A percentile compares a stretch with the other conserved stretches of the same genome.
Evolutionary conservation across 495 filamentous ascomycete species (phyloP).

Genomic region (Filosporella fistucella): DNA sequence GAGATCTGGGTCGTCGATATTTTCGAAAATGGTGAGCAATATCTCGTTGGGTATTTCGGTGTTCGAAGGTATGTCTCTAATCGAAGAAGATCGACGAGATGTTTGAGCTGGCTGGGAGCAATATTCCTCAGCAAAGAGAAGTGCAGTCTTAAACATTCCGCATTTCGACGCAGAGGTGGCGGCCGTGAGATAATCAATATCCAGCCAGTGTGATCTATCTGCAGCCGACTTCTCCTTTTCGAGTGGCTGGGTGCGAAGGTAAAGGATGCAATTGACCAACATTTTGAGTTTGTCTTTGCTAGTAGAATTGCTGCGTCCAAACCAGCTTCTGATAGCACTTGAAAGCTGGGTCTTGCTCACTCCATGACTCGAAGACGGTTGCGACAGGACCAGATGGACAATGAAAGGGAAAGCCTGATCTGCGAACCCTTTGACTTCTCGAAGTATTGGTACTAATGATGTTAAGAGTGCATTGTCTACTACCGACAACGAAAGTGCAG

Average conservation of each 20-base stretch:
- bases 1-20: slow-evolving; percentile 90
- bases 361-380: slow-evolving; percentile 42
- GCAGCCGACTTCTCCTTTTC: slow-evolving; percentile 69
- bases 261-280: slow-evolving; percentile 78
- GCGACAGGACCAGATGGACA: slow-evolving; percentile 70
- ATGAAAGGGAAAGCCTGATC: slow-evolving; percentile 71
- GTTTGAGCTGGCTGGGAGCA: slow-evolving; percentile 46
- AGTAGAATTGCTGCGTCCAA: slow-evolving; percentile 32
- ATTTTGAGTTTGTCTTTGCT: slow-evolving; percentile 47
- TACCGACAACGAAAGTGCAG: slow-evolving; percentile 56
- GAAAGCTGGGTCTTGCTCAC: slow-evolving; percentile 44
- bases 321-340: slow-evolving; percentile 43
- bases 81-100: slow-evolving; percentile 63
- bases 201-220: slow-evolving; percentile 80
- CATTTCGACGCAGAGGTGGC: slow-evolving; percentile 75
- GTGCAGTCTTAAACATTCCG: slow-evolving; percentile 79
- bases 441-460: slow-evolving; percentile 57
- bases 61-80: slow-evolving; percentile 42
- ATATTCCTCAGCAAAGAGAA: slow-evolving; percentile 77
- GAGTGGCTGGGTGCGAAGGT: slow-evolving; percentile 77
- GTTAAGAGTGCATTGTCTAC: slow-evolving; percentile 60
- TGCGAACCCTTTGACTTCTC: slow-evolving; percentile 60
- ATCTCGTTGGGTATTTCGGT: slow-evolving; percentile 49
- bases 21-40: slow-evolving; percentile 76
- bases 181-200: slow-evolving; percentile 69